A percentile compares a stretch with the other conserved stretches of the same genome.
Conservation (phyloP, 2,329 filamentous ascomycete species). For the Beauveria medogensis region DNA sequence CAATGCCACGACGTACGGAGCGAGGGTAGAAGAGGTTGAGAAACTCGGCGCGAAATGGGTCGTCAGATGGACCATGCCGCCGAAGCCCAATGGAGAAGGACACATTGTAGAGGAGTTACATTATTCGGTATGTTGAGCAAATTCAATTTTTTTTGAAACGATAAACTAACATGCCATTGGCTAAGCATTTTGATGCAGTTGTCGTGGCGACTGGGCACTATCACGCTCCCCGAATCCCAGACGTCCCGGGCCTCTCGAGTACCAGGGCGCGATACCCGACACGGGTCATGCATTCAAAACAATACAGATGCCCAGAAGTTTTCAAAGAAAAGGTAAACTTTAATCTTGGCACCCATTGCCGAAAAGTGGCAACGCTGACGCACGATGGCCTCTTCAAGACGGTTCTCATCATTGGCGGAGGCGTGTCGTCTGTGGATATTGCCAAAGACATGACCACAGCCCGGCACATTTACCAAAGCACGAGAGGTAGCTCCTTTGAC, state of each 20-base stretch:
- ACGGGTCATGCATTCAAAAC: not conserved
- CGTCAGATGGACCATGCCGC: not conserved
- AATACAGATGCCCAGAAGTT: not conserved
- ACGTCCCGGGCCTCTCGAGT: slow-evolving; percentile 54
- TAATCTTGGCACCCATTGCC: too few relatives aligned
- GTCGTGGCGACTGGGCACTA: slow-evolving; percentile 63
- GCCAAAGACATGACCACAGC: slow-evolving; percentile 31
- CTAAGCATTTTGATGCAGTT: slow-evolving; percentile 50
- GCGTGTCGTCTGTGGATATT: slow-evolving; percentile 35
- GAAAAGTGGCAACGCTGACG: slow-evolving; percentile 24
- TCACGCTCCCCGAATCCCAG: slow-evolving; percentile 52
- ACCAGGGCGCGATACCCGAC: slow-evolving; percentile 35
- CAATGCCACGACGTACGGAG: not conserved
- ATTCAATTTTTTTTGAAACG: too few relatives aligned
- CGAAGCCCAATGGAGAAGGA: not conserved
- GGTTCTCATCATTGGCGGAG: slow-evolving; percentile 46
- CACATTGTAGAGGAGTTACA: not conserved
- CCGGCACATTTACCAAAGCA: slow-evolving; percentile 39
- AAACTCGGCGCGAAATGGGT: not conserved
- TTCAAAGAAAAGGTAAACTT: not conserved
- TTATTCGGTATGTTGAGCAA: not conserved
- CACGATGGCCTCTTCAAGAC: slow-evolving; percentile 45
- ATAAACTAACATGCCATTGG: not conserved
- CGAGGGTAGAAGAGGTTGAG: not conserved
- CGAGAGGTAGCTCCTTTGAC: slow-evolving; percentile 51